Evolutionary conservation across 257 asterid genomes (phyloP).

Genomic region (Nicotiana sylvestris): DNA sequence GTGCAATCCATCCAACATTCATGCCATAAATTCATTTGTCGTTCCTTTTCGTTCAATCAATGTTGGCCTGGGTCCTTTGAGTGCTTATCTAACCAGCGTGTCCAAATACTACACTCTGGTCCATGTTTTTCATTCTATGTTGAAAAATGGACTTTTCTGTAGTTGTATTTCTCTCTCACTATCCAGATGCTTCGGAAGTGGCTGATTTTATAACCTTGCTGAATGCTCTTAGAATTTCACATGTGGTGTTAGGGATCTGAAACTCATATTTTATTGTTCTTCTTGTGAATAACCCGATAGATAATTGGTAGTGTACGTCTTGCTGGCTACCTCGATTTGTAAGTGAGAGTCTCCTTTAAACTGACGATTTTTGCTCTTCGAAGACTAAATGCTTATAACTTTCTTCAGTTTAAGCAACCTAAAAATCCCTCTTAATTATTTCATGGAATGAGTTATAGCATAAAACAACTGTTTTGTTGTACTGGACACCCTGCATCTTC

Average conservation of each 20-base stretch:
- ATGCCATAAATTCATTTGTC: background rate
- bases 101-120: background rate
- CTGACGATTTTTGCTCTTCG: background rate
- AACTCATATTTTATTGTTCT: background rate
- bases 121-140: background rate
- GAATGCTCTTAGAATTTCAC: background rate
- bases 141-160: background rate
- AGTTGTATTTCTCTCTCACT: background rate
- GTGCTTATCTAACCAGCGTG: background rate
- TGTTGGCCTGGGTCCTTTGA: background rate
- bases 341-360: background rate
- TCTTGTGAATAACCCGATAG: background rate
- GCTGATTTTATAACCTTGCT: background rate
- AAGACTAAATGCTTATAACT: background rate
- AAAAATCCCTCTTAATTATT: background rate
- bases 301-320: background rate
- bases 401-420: constrained; percentile 1
- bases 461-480: background rate
- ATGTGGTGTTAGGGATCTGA: background rate
- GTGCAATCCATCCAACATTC: background rate
- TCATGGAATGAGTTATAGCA: background rate
- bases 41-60: background rate
- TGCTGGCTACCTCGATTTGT: background rate
- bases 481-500: background rate
- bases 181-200: background rate